Base-by-base conservation (phyloP, 179 eudicot species). In the Dionaea muscipula region DNA sequence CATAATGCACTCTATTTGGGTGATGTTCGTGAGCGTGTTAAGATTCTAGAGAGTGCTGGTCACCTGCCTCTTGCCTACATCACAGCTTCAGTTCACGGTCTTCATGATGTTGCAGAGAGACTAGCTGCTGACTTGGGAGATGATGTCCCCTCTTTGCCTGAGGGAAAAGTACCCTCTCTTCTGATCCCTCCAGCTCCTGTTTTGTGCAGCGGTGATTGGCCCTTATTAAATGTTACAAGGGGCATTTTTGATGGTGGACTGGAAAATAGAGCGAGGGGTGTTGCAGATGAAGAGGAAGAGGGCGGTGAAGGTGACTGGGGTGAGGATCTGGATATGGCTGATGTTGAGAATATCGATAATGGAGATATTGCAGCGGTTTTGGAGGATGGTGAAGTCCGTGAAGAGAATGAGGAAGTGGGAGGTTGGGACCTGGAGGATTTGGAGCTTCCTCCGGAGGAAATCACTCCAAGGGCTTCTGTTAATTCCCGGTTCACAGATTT, bases 371-470 rank as follows among this genome's bases (percentile, higher is more conserved):
- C 61, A 19, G 64, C 70, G 46, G 70, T 51, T 36, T 50, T 71
- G 26, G 78, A 64, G 16, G 82, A 68, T 44, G 82, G 72, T 26
- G 85, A 81, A 43, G 83, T 37, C 38, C 64, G 59, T 16, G 83
- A 73, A 10, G 95, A 80, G 48, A 63, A 78, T 33, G 81, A 76
- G 13, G 97, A 83, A 65, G 81, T 67, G 53, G 86, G 81, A 37
- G 97, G 97, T 44, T 90, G 97, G 97, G 95, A 82, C 40, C 93
- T 81, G 47, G 97, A 87, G 65, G 94, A 80, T 60, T 73, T 90
- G 64, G 97, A 82, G 57, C 88, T 90, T 51, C 95, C 95, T 19
- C 80, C 86, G 1, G 97, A 90, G 53, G 75, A 73, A 25, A 84
- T 72, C 17, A 86, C 97, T 46, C 97, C 94, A 17, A 86, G 67